A percentile compares a stretch with the other conserved stretches of the same genome.
Conservation (phyloP, 2,329 filamentous ascomycete genomes). For the Colletotrichum euphorbiae region DNA sequence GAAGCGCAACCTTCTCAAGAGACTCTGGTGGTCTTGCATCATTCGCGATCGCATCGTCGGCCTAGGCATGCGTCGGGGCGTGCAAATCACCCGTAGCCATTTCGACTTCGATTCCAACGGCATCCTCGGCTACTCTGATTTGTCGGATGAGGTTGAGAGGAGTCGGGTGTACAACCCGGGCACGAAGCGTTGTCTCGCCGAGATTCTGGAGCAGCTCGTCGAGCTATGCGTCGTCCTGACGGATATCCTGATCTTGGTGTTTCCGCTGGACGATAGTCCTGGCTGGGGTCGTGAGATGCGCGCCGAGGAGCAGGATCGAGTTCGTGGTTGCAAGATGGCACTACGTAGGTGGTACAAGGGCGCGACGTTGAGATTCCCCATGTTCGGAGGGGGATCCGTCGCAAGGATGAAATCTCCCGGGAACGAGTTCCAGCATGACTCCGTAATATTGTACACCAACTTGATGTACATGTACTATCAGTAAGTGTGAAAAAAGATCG, state of each 20-base stretch:
- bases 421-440: constrained; percentile 53
- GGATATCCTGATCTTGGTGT: constrained; percentile 58
- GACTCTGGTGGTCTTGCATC: constrained; percentile 67
- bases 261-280: constrained; percentile 55
- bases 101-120: constrained; percentile 56
- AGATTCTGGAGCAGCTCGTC: constrained; percentile 59
- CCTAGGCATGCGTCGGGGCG: constrained; percentile 60
- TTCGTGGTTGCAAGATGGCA: constrained; percentile 51
- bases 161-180: constrained; percentile 59
- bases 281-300: constrained; percentile 52
- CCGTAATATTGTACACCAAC: constrained; percentile 58
- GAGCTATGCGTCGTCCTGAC: constrained; percentile 60
- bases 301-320: constrained; percentile 47
- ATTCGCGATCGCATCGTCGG: constrained; percentile 63
- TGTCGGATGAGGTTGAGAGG: constrained; percentile 57
- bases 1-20: constrained; percentile 57
- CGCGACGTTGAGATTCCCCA: constrained; percentile 52
- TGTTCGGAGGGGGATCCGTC: constrained; percentile 50
- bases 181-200: constrained; percentile 57
- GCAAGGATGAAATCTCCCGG: constrained; percentile 43
- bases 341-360: constrained; percentile 55
- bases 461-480: constrained; percentile 65
- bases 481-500: constrained; percentile 47
- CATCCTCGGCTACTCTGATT: constrained; percentile 55
- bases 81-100: constrained; percentile 61